Base-by-base conservation (phyloP, 2,329 filamentous ascomycete species). In the Penicillium sp. region DNA sequence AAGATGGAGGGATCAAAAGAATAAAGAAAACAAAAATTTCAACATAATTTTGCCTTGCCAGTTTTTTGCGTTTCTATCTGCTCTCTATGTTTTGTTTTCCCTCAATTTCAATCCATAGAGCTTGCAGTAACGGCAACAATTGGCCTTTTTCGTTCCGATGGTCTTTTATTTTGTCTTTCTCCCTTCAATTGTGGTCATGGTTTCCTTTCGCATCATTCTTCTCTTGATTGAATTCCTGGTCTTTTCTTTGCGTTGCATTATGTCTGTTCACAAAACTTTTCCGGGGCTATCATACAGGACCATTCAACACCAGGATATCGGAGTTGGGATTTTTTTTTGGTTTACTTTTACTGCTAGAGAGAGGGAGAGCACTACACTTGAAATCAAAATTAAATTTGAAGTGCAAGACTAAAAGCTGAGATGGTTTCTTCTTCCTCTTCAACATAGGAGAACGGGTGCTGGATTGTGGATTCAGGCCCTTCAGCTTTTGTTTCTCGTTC, bases 31-130 rank as follows among this genome's bases (percentile, higher is more conserved):
- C 35, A 36, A 40, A 61, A 58, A 60, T 60, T 61, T 64, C 59
- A 66, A 66, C 64, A 65, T 61, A 51, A 63, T 60, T 39, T 45
- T 52, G 44, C 40, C 41, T 26, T 48, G 7, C 29, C 26, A 53
- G 49, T 43, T 14, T 40, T 14, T 52, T 41, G n/a, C 16, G 9
- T 43, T 51, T 46, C 46, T 52, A 30, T 46, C 34, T 42, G 29
- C 35, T 35, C 42, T 53, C 36, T 53, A 40, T 46, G 39, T 53
- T 18, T 26, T 47, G 47, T 52, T 45, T 19, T 45, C 39, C 32
- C 40, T 39, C 46, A 19, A 54, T 47, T 56, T 40, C 36, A 42
- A 29, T 47, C 39, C 36, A 60, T 57, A 62, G 59, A 64, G 48
- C 58, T 56, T 29, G 47, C 46, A 51, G 36, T 39, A 43, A 49